Evolutionary conservation across 2,329 filamentous ascomycete species (phyloP), one percentile per base, ranked within the genome.

Genomic region (Fusarium sp.): DNA sequence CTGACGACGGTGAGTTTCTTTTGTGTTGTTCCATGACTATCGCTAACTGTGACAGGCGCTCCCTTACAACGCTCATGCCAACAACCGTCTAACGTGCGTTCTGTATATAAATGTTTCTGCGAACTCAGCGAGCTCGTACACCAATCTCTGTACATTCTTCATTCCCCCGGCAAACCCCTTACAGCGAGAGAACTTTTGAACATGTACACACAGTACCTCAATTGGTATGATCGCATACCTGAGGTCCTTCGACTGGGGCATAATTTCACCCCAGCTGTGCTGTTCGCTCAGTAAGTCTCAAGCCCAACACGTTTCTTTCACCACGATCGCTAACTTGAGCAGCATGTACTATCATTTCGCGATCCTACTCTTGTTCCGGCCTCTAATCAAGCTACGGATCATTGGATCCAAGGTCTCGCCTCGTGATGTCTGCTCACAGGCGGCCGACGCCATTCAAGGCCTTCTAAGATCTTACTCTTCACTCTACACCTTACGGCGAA

Each of bases 91-190:
- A 92, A 93, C 67, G 90, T 94, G 37, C 86, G 91, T 30, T 91
- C 90, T 3, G 88, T 92, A 10, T 91, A 90, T 79, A 90, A 89
- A 80, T 89, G 91, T 72, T 91, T 94, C 74, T 92, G 91, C 77
- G 90, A 92, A 76, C 86, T 95, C 57, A 93, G 91, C 70, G 92
- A 94, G 81, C 87, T 94, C 3, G 90, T 94, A 2, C 93, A 93
- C 79, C 88, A 92, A 74, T 92, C 91, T 35, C 85, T 93, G 25
- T 92, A 92, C 77, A 87, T 92, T 43, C 87, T 94, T n/a, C 92
- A 94, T 78, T 91, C 92, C 8, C 92, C 93, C 0, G 90, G 88
- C 19, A 87, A 88, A 62, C 88, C 88, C 9, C 85, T 94, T 49
- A 92, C 89, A 1, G 90, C 90, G 72, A 86, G 88, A 43, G 88